Evolutionary conservation across 2,329 filamentous ascomycete genomes (phyloP).

Genomic region (Bipolaris oryzae): DNA sequence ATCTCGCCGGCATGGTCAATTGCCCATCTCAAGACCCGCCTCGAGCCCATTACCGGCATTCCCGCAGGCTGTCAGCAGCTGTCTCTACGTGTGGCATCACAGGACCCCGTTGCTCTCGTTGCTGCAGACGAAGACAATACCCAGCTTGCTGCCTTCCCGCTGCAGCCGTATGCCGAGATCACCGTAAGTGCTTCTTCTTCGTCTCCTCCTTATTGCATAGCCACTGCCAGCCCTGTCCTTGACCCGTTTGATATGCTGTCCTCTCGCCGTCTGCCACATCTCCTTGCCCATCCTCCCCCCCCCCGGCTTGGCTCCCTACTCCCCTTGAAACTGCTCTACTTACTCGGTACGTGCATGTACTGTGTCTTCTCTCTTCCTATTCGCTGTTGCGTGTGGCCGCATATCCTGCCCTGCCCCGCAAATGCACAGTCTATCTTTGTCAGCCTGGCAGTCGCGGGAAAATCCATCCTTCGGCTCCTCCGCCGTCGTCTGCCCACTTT

Average conservation of each 20-base stretch:
- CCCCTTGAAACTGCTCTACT: conserved; percentile 12
- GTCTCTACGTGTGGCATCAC: conserved; percentile 69
- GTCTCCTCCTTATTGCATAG: conserved; percentile 23
- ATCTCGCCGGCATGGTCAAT: conserved; percentile 93
- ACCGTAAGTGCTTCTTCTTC: conserved; percentile 70
- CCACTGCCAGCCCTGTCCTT: conserved; percentile 23
- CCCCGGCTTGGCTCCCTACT: conserved; percentile 14
- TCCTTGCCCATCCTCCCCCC: conserved; percentile 12
- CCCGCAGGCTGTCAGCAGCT: conserved; percentile 80
- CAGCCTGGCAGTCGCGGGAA: conserved; percentile 14
- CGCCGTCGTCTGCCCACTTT: conserved; percentile 17
- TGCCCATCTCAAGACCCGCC: conserved; percentile 78
- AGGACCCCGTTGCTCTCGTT: conserved; percentile 68
- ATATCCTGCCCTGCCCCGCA: conserved; percentile 30
- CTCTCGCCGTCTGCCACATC: conserved; percentile 43
- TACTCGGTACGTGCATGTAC: conserved; percentile 15
- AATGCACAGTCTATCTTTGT: conserved; percentile 14
- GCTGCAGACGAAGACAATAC: conserved; percentile 75
- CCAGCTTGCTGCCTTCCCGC: conserved; percentile 67
- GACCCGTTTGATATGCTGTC: conserved; percentile 18
- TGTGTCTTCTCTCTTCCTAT: conserved; percentile 12
- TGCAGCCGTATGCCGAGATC: conserved; percentile 78
- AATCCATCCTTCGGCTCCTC: conserved; percentile 9
- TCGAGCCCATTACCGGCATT: conserved; percentile 92
- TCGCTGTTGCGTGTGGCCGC: conserved; percentile 22